Evolutionary conservation across 2,329 filamentous ascomycete genomes (phyloP), one percentile per base, ranked within the genome.

Genomic region (Mariannaea sp.): DNA sequence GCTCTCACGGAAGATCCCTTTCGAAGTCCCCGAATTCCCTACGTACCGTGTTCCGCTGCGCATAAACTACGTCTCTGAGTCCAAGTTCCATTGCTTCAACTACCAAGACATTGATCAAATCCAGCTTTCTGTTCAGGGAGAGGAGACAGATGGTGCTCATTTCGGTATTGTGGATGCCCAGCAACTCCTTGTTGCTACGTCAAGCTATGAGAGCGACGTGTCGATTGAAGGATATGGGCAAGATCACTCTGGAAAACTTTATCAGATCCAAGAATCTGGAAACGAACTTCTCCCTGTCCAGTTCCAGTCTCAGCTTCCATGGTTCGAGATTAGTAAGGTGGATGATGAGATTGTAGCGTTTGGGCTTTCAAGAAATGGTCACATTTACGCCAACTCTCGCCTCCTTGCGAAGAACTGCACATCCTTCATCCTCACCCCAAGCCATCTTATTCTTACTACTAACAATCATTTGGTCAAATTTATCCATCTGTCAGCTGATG

Each of bases 401-500:
- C 77, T 89, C 5, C 75, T 97, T 38, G 84, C 87, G 12, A 91
- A 89, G 70, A 96, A 94, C 64, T 96, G 92, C 71, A 97, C 93
- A 0, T 99, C 94, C 0, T 97, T 96, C 64, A 70, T 92, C 5
- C 75, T 92, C 20, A 96, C 93, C 0, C 79, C 86, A 0, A 84
- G 85, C 16, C 93, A 97, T 75, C 78, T 99, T 12, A 85, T 97
- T 53, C 92, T 93, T 67, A 99, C 94, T 1, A 99, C 94, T 1
- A 92, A 87, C 55, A 92, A 92, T 59, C 92, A 97, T 70, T 79
- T 97, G 3, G 79, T 99, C 58, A 99, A 99, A 71, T 97, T 97
- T 71, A 87, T 97, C 12, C 93, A 99, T 70, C 75, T 97, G 42
- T 57, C 63, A 16, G 80, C 83, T 3, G 74, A 77, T 53, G 77